Percentiles rank a stretch among this genome's conserved stretches.
Conservation (phyloP, 495 filamentous ascomycete genomes). For the Halenospora varia region DNA sequence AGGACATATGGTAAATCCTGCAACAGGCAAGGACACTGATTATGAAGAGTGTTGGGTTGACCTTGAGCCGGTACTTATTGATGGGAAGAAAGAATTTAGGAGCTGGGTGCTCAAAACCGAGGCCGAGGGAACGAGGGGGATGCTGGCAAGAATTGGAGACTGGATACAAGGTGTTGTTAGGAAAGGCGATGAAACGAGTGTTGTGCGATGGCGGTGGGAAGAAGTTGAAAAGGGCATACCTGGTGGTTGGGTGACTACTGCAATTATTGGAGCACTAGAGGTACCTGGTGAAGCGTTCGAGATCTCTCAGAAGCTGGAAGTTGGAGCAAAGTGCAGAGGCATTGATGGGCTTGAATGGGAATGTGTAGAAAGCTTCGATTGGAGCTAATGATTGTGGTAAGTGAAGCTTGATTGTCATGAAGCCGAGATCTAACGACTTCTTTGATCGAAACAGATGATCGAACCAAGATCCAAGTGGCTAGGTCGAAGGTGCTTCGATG, state of each 20-base stretch:
- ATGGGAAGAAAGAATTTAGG: conserved; percentile 9
- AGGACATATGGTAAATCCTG: conserved; percentile 41
- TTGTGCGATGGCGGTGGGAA: conserved; percentile 41
- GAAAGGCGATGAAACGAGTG: conserved; percentile 30
- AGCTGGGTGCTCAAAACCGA: conserved; percentile 33
- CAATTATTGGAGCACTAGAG: background rate
- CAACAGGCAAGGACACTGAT: conserved; percentile 33
- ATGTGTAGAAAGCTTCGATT: background rate
- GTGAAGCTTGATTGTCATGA: no score
- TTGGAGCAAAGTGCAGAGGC: background rate
- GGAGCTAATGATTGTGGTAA: no score
- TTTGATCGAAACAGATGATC: no score
- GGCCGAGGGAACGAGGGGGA: conserved; percentile 31
- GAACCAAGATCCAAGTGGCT: no score
- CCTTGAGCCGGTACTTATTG: conserved; percentile 12
- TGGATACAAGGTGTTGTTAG: conserved; percentile 44
- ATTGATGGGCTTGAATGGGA: background rate
- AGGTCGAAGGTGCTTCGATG: no score
- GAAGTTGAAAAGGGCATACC: conserved; percentile 9
- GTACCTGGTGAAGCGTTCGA: background rate
- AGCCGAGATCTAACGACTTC: no score
- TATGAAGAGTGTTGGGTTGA: conserved; percentile 54
- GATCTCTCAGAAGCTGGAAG: background rate
- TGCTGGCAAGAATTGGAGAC: conserved; percentile 43
- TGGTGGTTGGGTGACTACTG: background rate